Base-by-base conservation (phyloP, 495 filamentous ascomycete genomes). In the Staphylotrichum longicolle region DNA sequence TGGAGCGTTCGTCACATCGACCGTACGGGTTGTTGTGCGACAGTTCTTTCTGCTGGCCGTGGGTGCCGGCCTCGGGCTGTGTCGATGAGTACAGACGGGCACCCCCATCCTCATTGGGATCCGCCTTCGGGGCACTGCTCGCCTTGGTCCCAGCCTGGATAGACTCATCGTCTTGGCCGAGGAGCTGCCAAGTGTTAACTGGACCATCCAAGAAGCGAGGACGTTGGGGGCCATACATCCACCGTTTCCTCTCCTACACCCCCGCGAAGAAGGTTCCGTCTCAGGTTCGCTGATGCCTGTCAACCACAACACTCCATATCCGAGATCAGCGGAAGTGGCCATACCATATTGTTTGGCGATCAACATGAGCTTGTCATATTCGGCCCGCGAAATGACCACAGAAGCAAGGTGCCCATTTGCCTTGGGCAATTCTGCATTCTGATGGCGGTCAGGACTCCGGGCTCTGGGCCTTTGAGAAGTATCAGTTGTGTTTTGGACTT, bases 201-300 rank as follows among this genome's bases (percentile, higher is more conserved):
- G 7, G 32, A 34, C 32, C 15, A 9, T 54, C 7, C 40, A 41
- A 4, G 32, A 14, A 32, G 37, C 6, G 8, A 15, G n/a, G n/a
- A n/a, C n/a, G n/a, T n/a, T 32, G 14, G 41, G 57, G 45, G 46
- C 57, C 79, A 70, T 72, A 86, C 85, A 70, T 83, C 77, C 45
- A 92, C 72, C 20, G 82, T 85, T 52, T 86, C 84, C 41, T 78
- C 73, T 3, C 80, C 79, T 54, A 91, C 78, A 3, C 88, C 88
- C 37, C 84, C 86, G 55, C 77, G 79, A 54, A 85, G 72, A 11
- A 92, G 81, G 56, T 85, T 85, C 5, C 77, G 79, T 56, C 78
- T 83, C 40, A 92, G 76, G 56, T 83, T 85, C 58, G 77, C 87
- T 91, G 40, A 11, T 20, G 12, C 9, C n/a, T 27, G 51, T 58